These are phyloP conservation scores for Keithomyces neogunnii DNA, from an alignment of 2,329 filamentous ascomycete species.

Conservation along the genomic window DNA sequence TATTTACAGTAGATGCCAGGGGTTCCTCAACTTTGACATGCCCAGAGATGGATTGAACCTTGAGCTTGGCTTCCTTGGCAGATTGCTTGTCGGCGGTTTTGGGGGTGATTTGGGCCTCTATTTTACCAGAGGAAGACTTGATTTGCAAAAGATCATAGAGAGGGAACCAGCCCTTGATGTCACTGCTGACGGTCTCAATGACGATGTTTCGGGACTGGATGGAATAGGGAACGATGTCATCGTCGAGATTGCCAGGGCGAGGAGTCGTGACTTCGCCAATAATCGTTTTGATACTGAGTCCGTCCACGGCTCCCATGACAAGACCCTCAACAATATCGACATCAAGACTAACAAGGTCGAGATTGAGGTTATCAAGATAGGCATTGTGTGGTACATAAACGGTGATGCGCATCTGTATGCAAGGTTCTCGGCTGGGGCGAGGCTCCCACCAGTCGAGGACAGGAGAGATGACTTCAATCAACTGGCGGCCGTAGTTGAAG, in stretches of 20 bases:
- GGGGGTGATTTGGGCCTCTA: slow-evolving; percentile 32
- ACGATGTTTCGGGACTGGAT: slow-evolving; percentile 34
- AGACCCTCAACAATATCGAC: slow-evolving; percentile 32
- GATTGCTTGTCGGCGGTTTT: slow-evolving; percentile 25
- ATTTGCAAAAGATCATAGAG: slow-evolving; percentile 40
- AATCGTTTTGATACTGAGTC: slow-evolving; percentile 20
- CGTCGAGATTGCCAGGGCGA: slow-evolving; percentile 16
- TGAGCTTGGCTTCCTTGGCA: slow-evolving; percentile 31
- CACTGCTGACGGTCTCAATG: slow-evolving; percentile 33
- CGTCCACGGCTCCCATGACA: slow-evolving; percentile 21
- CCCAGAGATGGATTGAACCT: slow-evolving; percentile 35
- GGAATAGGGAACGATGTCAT: slow-evolving; percentile 24
- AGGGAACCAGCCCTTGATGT: slow-evolving; percentile 40
- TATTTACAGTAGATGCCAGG: slow-evolving; percentile 16
- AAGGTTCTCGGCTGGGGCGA: slow-evolving; percentile 23
- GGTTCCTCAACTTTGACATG: slow-evolving; percentile 32
- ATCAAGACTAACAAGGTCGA: slow-evolving; percentile 30
- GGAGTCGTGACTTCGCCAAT: slow-evolving; percentile 30
- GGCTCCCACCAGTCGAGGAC: slow-evolving; percentile 22
- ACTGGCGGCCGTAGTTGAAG: slow-evolving; percentile 21
- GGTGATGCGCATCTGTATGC: slow-evolving; percentile 39
- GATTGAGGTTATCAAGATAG: slow-evolving; percentile 26
- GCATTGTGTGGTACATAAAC: slow-evolving; percentile 35
- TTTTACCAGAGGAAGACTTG: slow-evolving; percentile 33
- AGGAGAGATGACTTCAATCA: slow-evolving; percentile 31